These are phyloP conservation scores for Moricandia moricandioides DNA, from an alignment of 345 rosid species.

Conservation along the genomic window DNA sequence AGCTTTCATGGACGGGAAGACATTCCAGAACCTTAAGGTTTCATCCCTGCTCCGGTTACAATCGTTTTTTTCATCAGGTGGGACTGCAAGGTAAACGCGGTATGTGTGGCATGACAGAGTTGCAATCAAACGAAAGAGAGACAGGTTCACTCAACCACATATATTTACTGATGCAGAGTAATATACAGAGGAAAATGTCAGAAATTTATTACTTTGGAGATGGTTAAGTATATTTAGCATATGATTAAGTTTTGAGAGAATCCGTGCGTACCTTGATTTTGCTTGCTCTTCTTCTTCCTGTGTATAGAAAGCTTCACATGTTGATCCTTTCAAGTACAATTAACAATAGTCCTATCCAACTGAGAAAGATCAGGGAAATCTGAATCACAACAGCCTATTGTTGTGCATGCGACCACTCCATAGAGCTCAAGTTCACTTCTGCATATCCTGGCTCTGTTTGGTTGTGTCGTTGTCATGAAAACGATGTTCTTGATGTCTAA, in stretches of 20 bases:
- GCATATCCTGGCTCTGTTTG: background rate
- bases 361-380: slow-evolving; percentile 56
- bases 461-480: background rate
- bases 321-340: too few species aligned
- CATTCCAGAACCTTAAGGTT: slow-evolving; percentile 93
- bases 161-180: background rate
- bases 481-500: background rate
- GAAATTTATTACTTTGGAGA: slow-evolving; percentile 57
- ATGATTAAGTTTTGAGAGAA: too few species aligned
- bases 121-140: slow-evolving; percentile 46
- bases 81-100: slow-evolving; percentile 92
- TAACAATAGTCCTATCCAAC: slow-evolving; percentile 37
- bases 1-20: slow-evolving; percentile 84
- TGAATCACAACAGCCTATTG: slow-evolving; percentile 47
- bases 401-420: slow-evolving; percentile 53
- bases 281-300: too few species aligned
- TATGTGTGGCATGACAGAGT: slow-evolving; percentile 89
- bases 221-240: too few species aligned
- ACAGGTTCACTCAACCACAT: background rate
- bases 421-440: slow-evolving; percentile 42
- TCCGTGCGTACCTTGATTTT: too few species aligned
- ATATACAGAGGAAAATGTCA: background rate
- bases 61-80: slow-evolving; percentile 97
- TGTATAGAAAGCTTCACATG: too few species aligned
- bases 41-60: slow-evolving; percentile 99